These are phyloP conservation scores for grape (Vitis vinifera) DNA, from an alignment of 164 flowering plant species.

Conservation along the genomic window ASM3070453v1 NC_081818.1:3545501-3546000, in stretches of 20 bases:
- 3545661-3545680: not conserved
- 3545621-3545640: conserved; percentile 67
- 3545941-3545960: conserved; percentile 64
- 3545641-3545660: conserved; percentile 64
- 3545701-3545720: too few species aligned
- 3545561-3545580: conserved; percentile 64
- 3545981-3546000: too few species aligned
- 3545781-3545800: conserved; percentile 40
- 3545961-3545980: conserved; percentile 46
- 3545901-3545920: conserved; percentile 77
- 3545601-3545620: conserved; percentile 82
- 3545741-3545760: too few species aligned
- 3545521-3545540: conserved; percentile 79
- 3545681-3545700: too few species aligned
- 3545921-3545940: conserved; percentile 79
- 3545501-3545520: conserved; percentile 66
- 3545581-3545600: conserved; percentile 85
- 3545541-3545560: conserved; percentile 88
- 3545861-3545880: conserved; percentile 98
- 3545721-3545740: too few species aligned
- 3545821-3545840: conserved; percentile 61
- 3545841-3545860: conserved; percentile 78
- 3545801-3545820: conserved; percentile 51
- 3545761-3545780: too few species aligned
- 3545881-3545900: conserved; percentile 83